phyloP scores from a whole-genome alignment of 129 eudicot species.

The Sambucus nigra region DNA sequence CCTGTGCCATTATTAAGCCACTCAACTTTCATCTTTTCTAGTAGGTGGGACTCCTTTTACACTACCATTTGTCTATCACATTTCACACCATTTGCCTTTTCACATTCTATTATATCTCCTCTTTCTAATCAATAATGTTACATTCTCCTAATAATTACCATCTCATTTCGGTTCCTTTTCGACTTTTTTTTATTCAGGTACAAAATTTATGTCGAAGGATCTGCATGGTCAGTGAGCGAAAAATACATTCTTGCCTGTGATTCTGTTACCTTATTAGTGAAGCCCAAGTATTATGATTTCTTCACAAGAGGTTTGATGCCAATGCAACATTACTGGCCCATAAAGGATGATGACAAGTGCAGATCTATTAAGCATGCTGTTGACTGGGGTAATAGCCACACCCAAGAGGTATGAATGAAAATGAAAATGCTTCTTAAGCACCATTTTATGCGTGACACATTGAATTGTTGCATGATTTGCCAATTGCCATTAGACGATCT shows the following conservation, averaged over 20 bases:
- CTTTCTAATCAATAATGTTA: too few relatives aligned
- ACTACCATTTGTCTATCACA: too few relatives aligned
- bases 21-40: too few relatives aligned
- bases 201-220: constrained; percentile 83
- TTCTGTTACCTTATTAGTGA: constrained; percentile 55
- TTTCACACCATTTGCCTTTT: too few relatives aligned
- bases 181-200: constrained; percentile 26
- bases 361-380: constrained; percentile 73
- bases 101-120: too few relatives aligned
- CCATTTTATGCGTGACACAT: too few relatives aligned
- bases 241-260: constrained; percentile 94
- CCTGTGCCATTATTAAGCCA: too few relatives aligned
- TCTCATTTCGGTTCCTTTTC: background rate
- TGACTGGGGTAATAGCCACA: constrained; percentile 75
- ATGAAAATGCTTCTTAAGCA: too few relatives aligned
- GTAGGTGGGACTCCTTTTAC: too few relatives aligned
- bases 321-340: constrained; percentile 75
- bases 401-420: constrained; percentile 54
- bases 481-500: too few relatives aligned
- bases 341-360: too few relatives aligned
- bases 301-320: constrained; percentile 79
- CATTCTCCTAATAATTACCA: background rate
- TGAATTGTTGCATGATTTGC: too few relatives aligned
- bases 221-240: constrained; percentile 95
- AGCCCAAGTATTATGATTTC: constrained; percentile 71